Evolutionary conservation across 75 land plant species (phyloP), one percentile per base, ranked within the genome.

Genomic region (Pinus tabuliformis): DNA sequence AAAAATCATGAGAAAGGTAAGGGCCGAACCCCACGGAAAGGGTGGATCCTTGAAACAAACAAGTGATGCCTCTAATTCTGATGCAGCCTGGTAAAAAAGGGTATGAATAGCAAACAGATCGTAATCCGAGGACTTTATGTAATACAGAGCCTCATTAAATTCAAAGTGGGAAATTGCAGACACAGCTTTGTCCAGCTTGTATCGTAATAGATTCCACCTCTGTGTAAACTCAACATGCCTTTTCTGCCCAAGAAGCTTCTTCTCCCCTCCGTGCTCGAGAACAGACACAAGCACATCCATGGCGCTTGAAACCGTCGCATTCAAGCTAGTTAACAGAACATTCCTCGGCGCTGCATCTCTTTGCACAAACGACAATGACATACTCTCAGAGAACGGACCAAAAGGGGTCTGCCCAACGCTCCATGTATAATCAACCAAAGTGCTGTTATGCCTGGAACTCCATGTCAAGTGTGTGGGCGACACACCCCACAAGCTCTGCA

Each of bases 401-500:
- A 97, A 97, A 9, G 99, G 99, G 14, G 99, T 95, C 76, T 91
- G 96, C 16, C 99, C 99, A 70, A 91, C 78, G 71, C 96, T 90
- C 98, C 98, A 97, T 3, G 94, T 88, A 75, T 97, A 97, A 77
- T 97, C 99, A 14, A 97, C 89, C 65, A 93, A 7, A 24, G 99
- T 86, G 71, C 59, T 81, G 79, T 97, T 97, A 70, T 95, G 99
- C 76, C 70, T 75, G 7, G 92, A 80, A 70, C 98, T 97, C 98
- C 98, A 97, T 6, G 78, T 70, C 72, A 97, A 54, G 80, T 97
- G 98, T 3, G 98, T 97, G 1, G 99, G 99, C 9, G 98, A 78
- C 6, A 97, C 90, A 3, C 98, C 99, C 92, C 98, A 97, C 83
- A 93, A 78, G n/a, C 91, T 91, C 78, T 97, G 99, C 8, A 97